Conservation (phyloP, 176 grass and related monocot genomes). For the Puccinellia tenuiflora region DNA sequence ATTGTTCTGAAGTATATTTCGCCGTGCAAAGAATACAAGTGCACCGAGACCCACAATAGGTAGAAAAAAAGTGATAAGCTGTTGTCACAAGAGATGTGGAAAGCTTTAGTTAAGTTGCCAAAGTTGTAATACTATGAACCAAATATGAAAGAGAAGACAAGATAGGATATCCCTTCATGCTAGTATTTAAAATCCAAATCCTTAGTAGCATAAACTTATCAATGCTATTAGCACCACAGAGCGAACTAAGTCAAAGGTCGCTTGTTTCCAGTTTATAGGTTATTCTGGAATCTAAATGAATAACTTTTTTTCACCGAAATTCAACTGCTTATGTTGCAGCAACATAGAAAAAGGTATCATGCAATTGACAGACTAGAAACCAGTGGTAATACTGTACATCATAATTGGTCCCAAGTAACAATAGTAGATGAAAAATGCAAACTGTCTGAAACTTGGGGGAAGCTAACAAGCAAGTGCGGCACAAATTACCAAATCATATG, state of each 20-base stretch:
- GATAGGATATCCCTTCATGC: not conserved
- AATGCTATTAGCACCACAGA: not conserved
- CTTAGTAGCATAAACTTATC: not conserved
- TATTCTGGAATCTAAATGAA: not conserved
- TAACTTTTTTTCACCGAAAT: not conserved
- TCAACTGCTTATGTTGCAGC: not conserved
- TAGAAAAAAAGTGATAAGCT: conserved; percentile 71
- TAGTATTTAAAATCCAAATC: not conserved
- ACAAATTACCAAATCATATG: not conserved
- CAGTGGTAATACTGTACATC: not conserved
- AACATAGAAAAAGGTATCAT: not conserved
- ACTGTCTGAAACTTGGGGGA: not conserved
- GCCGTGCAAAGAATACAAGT: conserved; percentile 77
- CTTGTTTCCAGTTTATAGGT: not conserved
- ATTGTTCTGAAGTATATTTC: conserved; percentile 69
- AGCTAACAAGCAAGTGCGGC: not conserved
- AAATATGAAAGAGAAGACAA: not conserved
- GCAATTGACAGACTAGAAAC: not conserved
- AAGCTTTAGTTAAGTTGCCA: not conserved
- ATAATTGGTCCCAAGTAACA: not conserved
- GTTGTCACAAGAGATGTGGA: conserved; percentile 14
- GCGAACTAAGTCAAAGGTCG: not conserved
- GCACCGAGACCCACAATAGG: conserved; percentile 73
- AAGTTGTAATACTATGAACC: not conserved
- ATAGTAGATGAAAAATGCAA: not conserved